These are phyloP conservation scores for Hypoxylon intermedium DNA, from an alignment of 495 filamentous ascomycete species.

Conservation along the genomic window DNA sequence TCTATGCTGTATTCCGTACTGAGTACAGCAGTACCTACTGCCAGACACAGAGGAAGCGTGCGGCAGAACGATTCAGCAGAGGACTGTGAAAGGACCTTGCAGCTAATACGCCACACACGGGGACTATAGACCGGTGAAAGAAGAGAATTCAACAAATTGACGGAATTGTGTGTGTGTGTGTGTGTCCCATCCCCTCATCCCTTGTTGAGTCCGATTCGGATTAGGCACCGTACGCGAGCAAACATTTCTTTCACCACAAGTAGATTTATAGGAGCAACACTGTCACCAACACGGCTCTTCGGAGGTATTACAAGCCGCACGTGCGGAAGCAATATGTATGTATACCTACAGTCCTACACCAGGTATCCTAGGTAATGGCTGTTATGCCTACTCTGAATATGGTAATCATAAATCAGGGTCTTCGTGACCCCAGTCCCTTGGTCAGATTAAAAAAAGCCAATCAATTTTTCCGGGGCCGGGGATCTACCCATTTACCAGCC, in stretches of 20 bases:
- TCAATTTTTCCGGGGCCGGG: constrained; percentile 30
- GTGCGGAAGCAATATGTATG: no score
- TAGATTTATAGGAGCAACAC: neutral
- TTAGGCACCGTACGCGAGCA: neutral
- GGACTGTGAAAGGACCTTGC: constrained; percentile 26
- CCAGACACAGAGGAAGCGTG: no score
- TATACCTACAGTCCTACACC: no score
- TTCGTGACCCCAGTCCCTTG: constrained; percentile 9
- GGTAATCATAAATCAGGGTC: constrained; percentile 8
- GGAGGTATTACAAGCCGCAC: constrained; percentile 1
- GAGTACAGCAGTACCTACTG: no score
- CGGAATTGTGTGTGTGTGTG: constrained; percentile 6
- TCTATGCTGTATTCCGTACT: no score
- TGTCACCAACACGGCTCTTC: neutral
- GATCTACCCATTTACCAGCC: constrained; percentile 43
- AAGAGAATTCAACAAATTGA: constrained; percentile 8
- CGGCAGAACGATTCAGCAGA: neutral
- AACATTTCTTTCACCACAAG: neutral
- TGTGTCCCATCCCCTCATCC: constrained; percentile 3
- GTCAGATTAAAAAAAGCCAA: constrained; percentile 24
- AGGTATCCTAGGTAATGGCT: neutral
- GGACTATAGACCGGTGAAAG: constrained; percentile 11
- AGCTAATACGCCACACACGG: constrained; percentile 27
- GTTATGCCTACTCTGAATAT: neutral
- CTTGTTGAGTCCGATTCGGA: constrained; percentile 12